Evolutionary conservation across 306 rosid species (phyloP), one percentile per base, ranked within the genome.

Genomic region (Trifolium repens): DNA sequence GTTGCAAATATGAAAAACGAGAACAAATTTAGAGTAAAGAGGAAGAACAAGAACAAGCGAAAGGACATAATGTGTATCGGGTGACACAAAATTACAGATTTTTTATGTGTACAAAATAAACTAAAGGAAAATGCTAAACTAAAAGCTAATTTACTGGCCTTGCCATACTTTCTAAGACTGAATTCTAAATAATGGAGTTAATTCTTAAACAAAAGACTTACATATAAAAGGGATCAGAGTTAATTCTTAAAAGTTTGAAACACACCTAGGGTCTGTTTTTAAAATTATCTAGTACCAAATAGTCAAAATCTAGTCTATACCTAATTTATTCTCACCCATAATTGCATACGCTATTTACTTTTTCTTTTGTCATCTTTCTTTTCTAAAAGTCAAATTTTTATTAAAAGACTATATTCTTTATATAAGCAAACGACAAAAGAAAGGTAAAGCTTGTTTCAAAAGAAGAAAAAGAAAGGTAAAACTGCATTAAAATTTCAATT

Each of bases 261-360:
- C 64, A 58, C 37, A 58, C 7, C 37, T 4, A 58, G 35, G 64
- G 16, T 12, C 34, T 55, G 34, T 55, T 55, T 55, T 55, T 55
- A 22, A 55, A 55, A 19, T 22, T 55, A 30, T 54, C 60, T 8
- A 17, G 19, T 17, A 54, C 13, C 30, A 54, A 54, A 54, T 54
- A 30, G 30, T 54, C 5, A 54, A 19, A 54, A 19, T 22, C 15
- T 54, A 53, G 60, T 53, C 30, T 53, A 5, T 35, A 5, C 39
- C 39, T 35, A 37, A 37, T 54, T 54, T 19, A 54, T 54, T 54
- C 19, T 54, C 63, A 58, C 39, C n/a, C 64, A 58, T 58, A 58
- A 26, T 58, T 58, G 39, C 64, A 58, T 58, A 30, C 39, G 64
- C 64, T 7, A 58, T 58, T 58, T 58, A 58, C 64, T 58, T 58